These are phyloP conservation scores for Psilocybe cubensis DNA, from an alignment of 768 basidiomycete genomes.

Conservation along the genomic window DNA sequence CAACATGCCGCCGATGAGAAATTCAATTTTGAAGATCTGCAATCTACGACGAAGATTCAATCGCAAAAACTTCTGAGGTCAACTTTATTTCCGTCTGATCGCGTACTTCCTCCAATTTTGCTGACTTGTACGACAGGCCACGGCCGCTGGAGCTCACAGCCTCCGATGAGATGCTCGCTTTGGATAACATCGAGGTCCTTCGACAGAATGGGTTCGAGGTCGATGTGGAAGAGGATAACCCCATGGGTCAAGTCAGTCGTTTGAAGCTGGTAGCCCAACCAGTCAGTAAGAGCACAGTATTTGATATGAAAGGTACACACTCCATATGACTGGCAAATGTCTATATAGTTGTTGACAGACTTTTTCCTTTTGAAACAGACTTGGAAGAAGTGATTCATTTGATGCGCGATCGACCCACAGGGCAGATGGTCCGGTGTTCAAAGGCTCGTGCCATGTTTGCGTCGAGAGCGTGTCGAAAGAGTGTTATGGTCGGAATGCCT, in stretches of 20 bases:
- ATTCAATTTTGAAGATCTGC: constrained; percentile 95
- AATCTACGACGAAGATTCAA: constrained; percentile 86
- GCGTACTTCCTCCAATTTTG: background rate
- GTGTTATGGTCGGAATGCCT: constrained; percentile 93
- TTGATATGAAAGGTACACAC: constrained; percentile 79
- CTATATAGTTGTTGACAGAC: background rate
- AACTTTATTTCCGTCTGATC: constrained; percentile 24
- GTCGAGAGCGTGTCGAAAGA: constrained; percentile 92
- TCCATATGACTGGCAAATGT: background rate
- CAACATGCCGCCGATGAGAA: constrained; percentile 99
- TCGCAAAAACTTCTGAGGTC: constrained; percentile 86
- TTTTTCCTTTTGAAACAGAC: constrained; percentile 54
- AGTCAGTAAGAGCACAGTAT: constrained; percentile 88
- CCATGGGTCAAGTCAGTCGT: constrained; percentile 38
- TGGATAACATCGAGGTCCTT: constrained; percentile 86
- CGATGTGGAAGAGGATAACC: constrained; percentile 51
- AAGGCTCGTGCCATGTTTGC: constrained; percentile 98
- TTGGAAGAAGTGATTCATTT: constrained; percentile 91
- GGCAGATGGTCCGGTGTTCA: constrained; percentile 88
- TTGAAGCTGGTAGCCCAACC: constrained; percentile 83
- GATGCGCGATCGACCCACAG: constrained; percentile 74
- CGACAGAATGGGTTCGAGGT: constrained; percentile 91
- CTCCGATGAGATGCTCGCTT: constrained; percentile 84
- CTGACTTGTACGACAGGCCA: constrained; percentile 53
- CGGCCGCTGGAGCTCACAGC: constrained; percentile 82